Conservation (phyloP, 140 eudicot species). For the Cichorium intybus region DNA sequence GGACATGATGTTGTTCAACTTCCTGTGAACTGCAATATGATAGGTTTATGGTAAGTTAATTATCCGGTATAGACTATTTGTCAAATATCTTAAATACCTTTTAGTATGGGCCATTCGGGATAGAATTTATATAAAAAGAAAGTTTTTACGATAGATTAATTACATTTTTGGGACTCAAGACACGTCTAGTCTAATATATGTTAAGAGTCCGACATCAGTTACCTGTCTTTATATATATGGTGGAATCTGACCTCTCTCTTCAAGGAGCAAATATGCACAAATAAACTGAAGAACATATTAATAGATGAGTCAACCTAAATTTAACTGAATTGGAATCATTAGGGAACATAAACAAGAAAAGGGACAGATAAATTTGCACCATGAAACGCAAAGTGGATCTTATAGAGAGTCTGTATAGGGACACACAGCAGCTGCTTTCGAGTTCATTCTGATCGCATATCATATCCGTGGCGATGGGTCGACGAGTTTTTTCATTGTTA, state of each 20-base stretch:
- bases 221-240: background rate
- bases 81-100: background rate
- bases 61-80: background rate
- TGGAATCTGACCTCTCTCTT: background rate
- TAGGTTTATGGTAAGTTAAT: slow-evolving; percentile 14
- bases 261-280: background rate
- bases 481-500: slow-evolving; percentile 23
- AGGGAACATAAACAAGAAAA: slow-evolving; percentile 23
- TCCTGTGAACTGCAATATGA: slow-evolving; percentile 23
- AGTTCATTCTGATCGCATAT: slow-evolving; percentile 44
- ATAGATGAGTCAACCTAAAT: background rate
- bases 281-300: background rate
- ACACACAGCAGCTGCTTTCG: slow-evolving; percentile 21
- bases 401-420: slow-evolving; percentile 10
- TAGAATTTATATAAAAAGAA: too few relatives aligned
- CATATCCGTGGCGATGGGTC: slow-evolving; percentile 32
- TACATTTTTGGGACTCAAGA: background rate
- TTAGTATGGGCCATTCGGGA: background rate
- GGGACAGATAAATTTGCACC: background rate
- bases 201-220: background rate
- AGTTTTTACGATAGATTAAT: background rate
- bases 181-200: background rate
- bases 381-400: slow-evolving; percentile 16
- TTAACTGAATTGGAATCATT: background rate
- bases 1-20: slow-evolving; percentile 30